Base-by-base conservation (phyloP, 1,139 yeast species). In the Hemisphaericaspora lyxosophila region DNA sequence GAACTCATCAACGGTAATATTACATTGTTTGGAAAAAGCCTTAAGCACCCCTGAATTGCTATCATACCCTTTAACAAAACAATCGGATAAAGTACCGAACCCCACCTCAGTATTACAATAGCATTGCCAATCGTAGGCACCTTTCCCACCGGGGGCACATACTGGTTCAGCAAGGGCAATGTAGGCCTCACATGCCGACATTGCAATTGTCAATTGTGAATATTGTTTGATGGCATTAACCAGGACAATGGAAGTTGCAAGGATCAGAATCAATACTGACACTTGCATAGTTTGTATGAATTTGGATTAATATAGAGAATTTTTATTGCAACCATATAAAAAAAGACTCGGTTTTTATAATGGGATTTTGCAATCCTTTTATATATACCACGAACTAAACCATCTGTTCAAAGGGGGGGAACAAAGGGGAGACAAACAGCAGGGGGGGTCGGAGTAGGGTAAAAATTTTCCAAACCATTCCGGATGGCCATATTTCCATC, bases 51-150 rank as follows among this genome's bases (percentile, higher is more conserved):
- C 26, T 11, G 51, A 41, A 11, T 45, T 38, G 33, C 53, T 55
- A 14, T 44, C 25, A 33, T 47, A 54, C 7, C 60, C 51, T 28
- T 35, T 29, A 13, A 46, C 46, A 14, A 48, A 38, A 42, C 53
- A 57, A 28, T 53, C 51, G 7, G 54, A 33, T 12, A 55, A 23
- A 14, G 54, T 47, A 7, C 55, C 59, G 31, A 57, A 53, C 1
- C 57, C 58, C 23, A 47, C 34, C 9, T 42, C 45, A 13, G 33
- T 38, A 13, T 35, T 32, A 44, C 61, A 57, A 19, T 39, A 50
- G 34, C 61, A 56, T 6, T 31, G 14, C 20, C 26, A 34, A 30
- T 40, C 34, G 22, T 27, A 20, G 6, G 19, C 23, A 3, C 14
- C 23, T 23, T 33, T 33, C 20, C 19, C 19, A 17, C 30, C 13